Conservation (phyloP, 2,329 filamentous ascomycete species). For the Pseudogymnoascus sp. region DNA sequence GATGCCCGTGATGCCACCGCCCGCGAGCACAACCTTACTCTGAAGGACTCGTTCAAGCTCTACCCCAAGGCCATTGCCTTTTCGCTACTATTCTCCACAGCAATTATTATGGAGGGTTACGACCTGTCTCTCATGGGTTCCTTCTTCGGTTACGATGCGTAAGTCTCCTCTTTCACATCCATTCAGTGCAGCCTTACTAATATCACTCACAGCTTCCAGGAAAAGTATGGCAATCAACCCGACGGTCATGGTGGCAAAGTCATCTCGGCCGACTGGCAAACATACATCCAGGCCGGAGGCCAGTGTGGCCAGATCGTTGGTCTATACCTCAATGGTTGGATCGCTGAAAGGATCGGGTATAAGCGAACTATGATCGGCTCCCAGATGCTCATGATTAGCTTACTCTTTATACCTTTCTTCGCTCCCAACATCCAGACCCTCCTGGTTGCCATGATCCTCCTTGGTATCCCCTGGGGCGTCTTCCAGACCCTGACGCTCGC, state of each 20-base stretch:
- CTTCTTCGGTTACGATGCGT: slow-evolving; percentile 37
- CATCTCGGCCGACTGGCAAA: neutral
- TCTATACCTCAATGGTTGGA: neutral
- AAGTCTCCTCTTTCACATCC: slow-evolving; percentile 27
- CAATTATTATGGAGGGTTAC: slow-evolving; percentile 43
- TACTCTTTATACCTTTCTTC: slow-evolving; percentile 40
- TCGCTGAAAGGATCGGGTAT: slow-evolving; percentile 18
- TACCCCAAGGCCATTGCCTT: neutral
- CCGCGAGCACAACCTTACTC: slow-evolving; percentile 11
- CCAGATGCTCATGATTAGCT: slow-evolving; percentile 17
- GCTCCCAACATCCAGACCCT: slow-evolving; percentile 37
- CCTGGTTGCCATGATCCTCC: slow-evolving; percentile 39
- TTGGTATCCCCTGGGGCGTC: slow-evolving; percentile 41
- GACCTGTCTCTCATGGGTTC: slow-evolving; percentile 41
- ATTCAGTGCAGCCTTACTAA: slow-evolving; percentile 34
- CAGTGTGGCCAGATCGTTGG: neutral
- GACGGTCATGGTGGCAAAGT: neutral
- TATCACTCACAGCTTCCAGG: neutral
- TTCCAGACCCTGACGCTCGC: slow-evolving; percentile 34
- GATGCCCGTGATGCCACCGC: neutral
- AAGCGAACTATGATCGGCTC: neutral
- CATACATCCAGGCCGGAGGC: neutral
- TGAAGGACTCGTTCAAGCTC: neutral
- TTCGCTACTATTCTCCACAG: too few relatives aligned
- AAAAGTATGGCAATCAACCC: neutral